Base-by-base conservation (phyloP, 1,139 yeast genomes). In the Candida neerlandica region DNA sequence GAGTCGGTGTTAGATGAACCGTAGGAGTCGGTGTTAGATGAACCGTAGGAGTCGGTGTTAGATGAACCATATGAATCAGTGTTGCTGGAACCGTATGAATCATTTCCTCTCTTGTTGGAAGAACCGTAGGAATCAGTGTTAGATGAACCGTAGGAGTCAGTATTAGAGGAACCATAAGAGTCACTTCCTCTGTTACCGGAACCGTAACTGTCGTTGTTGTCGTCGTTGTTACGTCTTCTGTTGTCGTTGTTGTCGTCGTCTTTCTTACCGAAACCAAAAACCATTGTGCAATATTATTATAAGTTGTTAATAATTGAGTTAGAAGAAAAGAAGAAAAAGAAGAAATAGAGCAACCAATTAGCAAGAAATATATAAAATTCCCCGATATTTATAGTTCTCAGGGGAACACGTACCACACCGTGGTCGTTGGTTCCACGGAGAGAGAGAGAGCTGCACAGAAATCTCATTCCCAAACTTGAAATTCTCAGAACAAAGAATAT, bases 211-310 rank as follows among this genome's bases (percentile, higher is more conserved):
- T 51, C 57, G 41, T 47, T 33, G 27, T 49, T 41, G 32, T 41
- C 47, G 14, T 49, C 39, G 32, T 41, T 46, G 14, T 23, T 23
- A 23, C 49, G 30, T 42, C 54, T 48, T 39, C 48, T 46, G 19
- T 32, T 14, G 40, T 44, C 41, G 44, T 48, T 35, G 50, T 56
- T 51, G 30, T 53, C 48, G 33, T 53, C 46, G 39, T 55, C 51
- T 53, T 56, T 56, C 47, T 58, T 57, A 53, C 70, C 70, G 35
- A 66, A 64, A 41, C 70, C 70, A 51, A 66, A 66, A 50, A 60
- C 70, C 70, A 66, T 66, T 58, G 47, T 62, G 43, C 27, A 21
- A 39, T 35, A 18, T 11, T 40, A 14, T 12, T 27, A 27, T 18
- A 12, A 11, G n/a, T 23, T 16, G 30, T 29, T 4, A 21, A 42